phyloP scores from a whole-genome alignment of 2,329 filamentous ascomycete species.

The Fonsecaea pedrosoi region DNA sequence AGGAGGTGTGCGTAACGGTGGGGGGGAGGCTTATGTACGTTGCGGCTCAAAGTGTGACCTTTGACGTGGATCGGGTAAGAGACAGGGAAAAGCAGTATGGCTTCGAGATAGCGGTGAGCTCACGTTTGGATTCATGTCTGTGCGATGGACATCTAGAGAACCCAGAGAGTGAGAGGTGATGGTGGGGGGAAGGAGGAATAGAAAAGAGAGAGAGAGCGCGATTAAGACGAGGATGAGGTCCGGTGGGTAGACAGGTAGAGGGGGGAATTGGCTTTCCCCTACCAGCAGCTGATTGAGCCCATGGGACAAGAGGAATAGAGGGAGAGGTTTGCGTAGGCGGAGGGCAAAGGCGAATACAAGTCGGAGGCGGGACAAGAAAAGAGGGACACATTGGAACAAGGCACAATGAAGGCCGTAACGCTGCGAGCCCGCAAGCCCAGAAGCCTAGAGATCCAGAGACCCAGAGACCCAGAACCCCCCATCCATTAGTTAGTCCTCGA shows the following conservation, averaged over 20 bases:
- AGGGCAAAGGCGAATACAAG: slow-evolving; percentile 8
- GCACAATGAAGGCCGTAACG: not conserved
- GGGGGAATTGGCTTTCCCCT: not conserved
- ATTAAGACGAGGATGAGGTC: slow-evolving; percentile 9
- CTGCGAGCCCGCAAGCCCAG: not conserved
- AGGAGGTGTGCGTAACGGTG: not conserved
- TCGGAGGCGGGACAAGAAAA: slow-evolving; percentile 15
- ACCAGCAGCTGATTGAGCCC: not conserved
- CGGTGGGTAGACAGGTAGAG: not conserved
- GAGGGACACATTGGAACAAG: slow-evolving; percentile 2
- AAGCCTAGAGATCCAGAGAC: not conserved
- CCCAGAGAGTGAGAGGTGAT: slow-evolving; percentile 1
- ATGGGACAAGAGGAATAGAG: not conserved
- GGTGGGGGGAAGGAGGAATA: not conserved
- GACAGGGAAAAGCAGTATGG: slow-evolving; percentile 27
- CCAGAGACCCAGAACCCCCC: not conserved
- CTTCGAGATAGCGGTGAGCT: slow-evolving; percentile 24
- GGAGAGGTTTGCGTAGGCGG: not conserved
- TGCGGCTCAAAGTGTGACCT: slow-evolving; percentile 18
- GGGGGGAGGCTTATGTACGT: slow-evolving; percentile 12
- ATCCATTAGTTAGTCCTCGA: not conserved
- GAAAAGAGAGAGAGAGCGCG: slow-evolving; percentile 10
- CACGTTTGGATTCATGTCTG: slow-evolving; percentile 31
- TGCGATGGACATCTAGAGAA: slow-evolving; percentile 26
- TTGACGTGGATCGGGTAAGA: slow-evolving; percentile 29